Evolutionary conservation across 345 rosid genomes (phyloP), one percentile per base, ranked within the genome.

Genomic region (Gossypium thurberi): DNA sequence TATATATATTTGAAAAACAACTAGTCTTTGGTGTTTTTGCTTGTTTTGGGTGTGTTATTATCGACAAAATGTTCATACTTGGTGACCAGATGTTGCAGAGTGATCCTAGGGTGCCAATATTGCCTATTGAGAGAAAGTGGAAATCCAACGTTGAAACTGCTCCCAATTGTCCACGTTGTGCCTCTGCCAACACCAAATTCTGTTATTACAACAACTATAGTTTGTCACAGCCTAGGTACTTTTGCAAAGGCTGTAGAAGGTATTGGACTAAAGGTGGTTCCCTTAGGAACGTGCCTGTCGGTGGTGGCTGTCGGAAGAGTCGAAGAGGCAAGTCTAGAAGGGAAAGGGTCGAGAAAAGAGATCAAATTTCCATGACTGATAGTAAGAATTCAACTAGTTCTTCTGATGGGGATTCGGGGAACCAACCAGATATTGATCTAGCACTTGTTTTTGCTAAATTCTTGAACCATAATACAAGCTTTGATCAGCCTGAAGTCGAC

Each of bases 231-330:
- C 98, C 96, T 7, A 81, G 97, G 46, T 90, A 89, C 84, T 87
- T 90, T 66, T 90, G 98, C 70, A 93, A 93, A 71, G 87, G 83
- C 44, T 93, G 98, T 55, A 80, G 94, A 26, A 74, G 98, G 78
- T 90, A 93, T 59, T 93, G 98, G 97, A 93, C 98, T 18, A 89
- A 88, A 80, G 98, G 98, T 0, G 98, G 98, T 13, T 86, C 98
- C 7, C 80, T 90, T 0, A 84, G 98, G 44, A 89, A 93, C 62
- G 87, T 93, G 48, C 98, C 98, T 0, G 90, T 88, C 0, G 98
- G 97, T 3, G 97, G 98, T 2, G 95, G 95, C 4, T 90, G 94
- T 68, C 90, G 98, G 12, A 90, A 87, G 83, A 85, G 77, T 80
- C 89, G 92, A 68, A 70, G 92, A 72, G 70, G 77, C 76, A 82